Conservation (phyloP, 768 basidiomycete species). For the Pisolithus albus region DNA sequence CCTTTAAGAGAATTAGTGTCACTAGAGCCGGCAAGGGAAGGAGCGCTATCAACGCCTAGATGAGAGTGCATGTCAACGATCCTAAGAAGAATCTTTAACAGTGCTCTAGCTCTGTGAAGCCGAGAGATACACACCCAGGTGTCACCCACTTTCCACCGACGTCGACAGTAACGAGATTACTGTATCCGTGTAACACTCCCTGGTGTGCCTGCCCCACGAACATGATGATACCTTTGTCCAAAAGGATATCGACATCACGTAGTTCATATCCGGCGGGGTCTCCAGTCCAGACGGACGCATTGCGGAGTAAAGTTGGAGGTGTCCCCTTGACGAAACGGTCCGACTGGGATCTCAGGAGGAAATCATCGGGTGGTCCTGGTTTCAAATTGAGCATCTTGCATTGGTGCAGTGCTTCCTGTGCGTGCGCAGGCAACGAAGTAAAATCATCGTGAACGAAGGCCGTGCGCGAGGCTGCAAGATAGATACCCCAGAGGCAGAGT, state of each 20-base stretch:
- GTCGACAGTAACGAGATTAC: conserved; percentile 38
- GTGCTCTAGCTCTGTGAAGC: not conserved
- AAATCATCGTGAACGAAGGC: too few relatives aligned
- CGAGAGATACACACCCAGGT: conserved; percentile 27
- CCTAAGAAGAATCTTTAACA: conserved; percentile 12
- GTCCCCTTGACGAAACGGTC: conserved; percentile 56
- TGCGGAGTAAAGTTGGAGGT: conserved; percentile 46
- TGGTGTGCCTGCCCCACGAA: conserved; percentile 37
- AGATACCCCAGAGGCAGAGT: too few relatives aligned
- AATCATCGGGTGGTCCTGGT: conserved; percentile 40
- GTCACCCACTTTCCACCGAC: conserved; percentile 62
- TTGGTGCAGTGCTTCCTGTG: conserved; percentile 24
- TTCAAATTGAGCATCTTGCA: conserved; percentile 41
- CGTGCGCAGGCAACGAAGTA: conserved; percentile 9
- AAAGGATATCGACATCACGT: conserved; percentile 50
- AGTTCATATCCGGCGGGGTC: conserved; percentile 47
- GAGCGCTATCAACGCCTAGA: conserved; percentile 37
- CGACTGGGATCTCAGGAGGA: conserved; percentile 42
- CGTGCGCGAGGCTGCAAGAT: too few relatives aligned
- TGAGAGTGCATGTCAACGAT: conserved; percentile 57
- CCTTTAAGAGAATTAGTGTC: conserved; percentile 51
- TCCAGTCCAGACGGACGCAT: conserved; percentile 80
- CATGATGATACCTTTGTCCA: conserved; percentile 60
- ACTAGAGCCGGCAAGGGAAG: conserved; percentile 33
- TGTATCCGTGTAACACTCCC: conserved; percentile 5